phyloP scores from a whole-genome alignment of 2,329 filamentous ascomycete genomes.

The Aureobasidium uvarum region DNA sequence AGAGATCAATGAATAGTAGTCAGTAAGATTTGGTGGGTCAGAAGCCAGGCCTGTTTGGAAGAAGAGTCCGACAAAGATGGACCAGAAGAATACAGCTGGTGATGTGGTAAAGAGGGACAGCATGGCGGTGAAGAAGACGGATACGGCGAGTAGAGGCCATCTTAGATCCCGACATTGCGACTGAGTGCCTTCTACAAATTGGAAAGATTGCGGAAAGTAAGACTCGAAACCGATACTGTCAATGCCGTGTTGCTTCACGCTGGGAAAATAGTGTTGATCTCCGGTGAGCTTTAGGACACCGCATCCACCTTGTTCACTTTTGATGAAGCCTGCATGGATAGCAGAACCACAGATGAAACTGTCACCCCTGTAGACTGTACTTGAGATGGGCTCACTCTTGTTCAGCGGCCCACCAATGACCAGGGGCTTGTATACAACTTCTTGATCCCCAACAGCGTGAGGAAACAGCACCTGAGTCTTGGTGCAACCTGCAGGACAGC shows the following conservation, averaged over 20 bases:
- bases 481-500: conserved; percentile 70
- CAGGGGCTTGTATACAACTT: conserved; percentile 55
- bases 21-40: conserved; percentile 70
- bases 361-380: conserved; percentile 76
- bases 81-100: conserved; percentile 79
- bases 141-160: conserved; percentile 81
- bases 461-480: conserved; percentile 66
- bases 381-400: conserved; percentile 40
- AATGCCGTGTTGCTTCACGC: conserved; percentile 70
- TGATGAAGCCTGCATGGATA: conserved; percentile 77
- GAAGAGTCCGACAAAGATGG: conserved; percentile 77
- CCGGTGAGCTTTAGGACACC: conserved; percentile 76
- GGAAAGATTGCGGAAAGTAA: conserved; percentile 84
- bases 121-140: conserved; percentile 72
- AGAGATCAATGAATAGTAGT: conserved; percentile 71
- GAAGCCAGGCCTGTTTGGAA: conserved; percentile 87
- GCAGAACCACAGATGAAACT: conserved; percentile 84
- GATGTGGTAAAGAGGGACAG: conserved; percentile 80
- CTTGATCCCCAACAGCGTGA: conserved; percentile 69
- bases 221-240: conserved; percentile 76
- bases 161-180: conserved; percentile 73
- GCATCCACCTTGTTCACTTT: conserved; percentile 70
- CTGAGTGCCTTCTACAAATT: conserved; percentile 65
- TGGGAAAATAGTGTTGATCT: conserved; percentile 60
- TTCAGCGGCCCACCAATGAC: conserved; percentile 55